Percentiles rank a stretch among this genome's conserved stretches.
phyloP scores from a whole-genome alignment of 768 basidiomycete species.

The Paxillus rubicundulus region DNA sequence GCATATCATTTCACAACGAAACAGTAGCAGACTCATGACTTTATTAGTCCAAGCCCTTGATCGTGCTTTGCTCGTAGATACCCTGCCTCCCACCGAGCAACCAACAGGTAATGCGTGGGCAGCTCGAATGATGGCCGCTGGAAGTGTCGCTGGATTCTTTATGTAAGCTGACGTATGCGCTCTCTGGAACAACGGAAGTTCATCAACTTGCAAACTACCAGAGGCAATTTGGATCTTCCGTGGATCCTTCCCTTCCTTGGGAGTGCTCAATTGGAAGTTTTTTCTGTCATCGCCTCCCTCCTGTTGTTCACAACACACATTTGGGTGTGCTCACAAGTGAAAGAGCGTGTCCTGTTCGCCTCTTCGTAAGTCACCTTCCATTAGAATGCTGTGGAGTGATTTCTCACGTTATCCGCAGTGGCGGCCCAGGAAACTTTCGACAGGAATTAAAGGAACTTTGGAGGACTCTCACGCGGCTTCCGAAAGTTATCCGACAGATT shows the following conservation, averaged over 20 bases:
- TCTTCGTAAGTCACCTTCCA: slow-evolving; percentile 23
- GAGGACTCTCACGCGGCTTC: slow-evolving; percentile 65
- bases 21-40: background rate
- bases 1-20: background rate
- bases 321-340: slow-evolving; percentile 57
- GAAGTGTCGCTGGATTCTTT: slow-evolving; percentile 85
- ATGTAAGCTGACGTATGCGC: slow-evolving; percentile 49
- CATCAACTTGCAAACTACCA: slow-evolving; percentile 23
- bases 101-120: slow-evolving; percentile 94
- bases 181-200: background rate
- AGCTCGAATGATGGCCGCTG: slow-evolving; percentile 85
- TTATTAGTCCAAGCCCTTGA: slow-evolving; percentile 79
- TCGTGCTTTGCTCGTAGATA: slow-evolving; percentile 88
- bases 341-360: slow-evolving; percentile 70
- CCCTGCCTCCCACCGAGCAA: slow-evolving; percentile 68
- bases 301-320: slow-evolving; percentile 66
- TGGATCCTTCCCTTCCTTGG: slow-evolving; percentile 71
- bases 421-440: slow-evolving; percentile 27
- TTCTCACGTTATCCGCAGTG: slow-evolving; percentile 14
- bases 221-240: slow-evolving; percentile 80
- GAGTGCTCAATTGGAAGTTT: slow-evolving; percentile 73
- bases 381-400: background rate
- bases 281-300: slow-evolving; percentile 71
- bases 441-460: slow-evolving; percentile 66
- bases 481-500: slow-evolving; percentile 73